A percentile compares a stretch with the other conserved stretches of the same genome.
Conservation (phyloP, 1,284 basidiomycete genomes). For the Irpex sp. region DNA sequence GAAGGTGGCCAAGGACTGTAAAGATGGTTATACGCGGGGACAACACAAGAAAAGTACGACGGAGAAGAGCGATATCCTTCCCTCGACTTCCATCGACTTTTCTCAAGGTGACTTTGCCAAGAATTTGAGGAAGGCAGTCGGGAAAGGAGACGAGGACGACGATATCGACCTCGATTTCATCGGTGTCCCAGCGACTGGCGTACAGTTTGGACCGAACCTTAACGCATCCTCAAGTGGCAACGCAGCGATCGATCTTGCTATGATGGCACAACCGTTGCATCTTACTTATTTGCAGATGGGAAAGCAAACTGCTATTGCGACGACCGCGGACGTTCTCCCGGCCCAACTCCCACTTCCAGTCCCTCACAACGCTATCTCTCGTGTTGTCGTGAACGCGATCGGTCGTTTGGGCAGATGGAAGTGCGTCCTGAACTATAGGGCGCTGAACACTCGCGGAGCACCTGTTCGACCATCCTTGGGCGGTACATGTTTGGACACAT, state of each 20-base stretch:
- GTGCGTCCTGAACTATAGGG: conserved; percentile 63
- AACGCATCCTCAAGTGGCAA: conserved; percentile 9
- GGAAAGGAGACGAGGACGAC: conserved; percentile 54
- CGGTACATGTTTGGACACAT: conserved; percentile 48
- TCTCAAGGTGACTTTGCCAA: conserved; percentile 47
- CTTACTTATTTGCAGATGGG: conserved; percentile 37
- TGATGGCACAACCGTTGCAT: conserved; percentile 42
- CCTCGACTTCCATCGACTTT: conserved; percentile 13
- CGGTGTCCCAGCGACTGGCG: conserved; percentile 12
- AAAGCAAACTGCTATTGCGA: conserved; percentile 29
- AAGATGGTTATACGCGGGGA: conserved; percentile 55
- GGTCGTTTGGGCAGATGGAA: conserved; percentile 80
- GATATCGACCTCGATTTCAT: conserved; percentile 74
- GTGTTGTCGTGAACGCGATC: conserved; percentile 78
- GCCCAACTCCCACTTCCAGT: conserved; percentile 44
- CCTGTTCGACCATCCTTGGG: conserved; percentile 31
- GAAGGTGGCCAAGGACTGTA: conserved; percentile 78
- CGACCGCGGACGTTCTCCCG: conserved; percentile 17
- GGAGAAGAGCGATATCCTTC: conserved; percentile 2
- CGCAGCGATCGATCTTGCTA: conserved; percentile 25
- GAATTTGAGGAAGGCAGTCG: conserved; percentile 38
- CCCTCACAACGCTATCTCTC: conserved; percentile 63
- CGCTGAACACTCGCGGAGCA: conserved; percentile 8
- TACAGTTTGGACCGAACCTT: conserved; percentile 13
- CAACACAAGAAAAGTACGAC: conserved; percentile 8